phyloP scores from a whole-genome alignment of 169 alveolate genomes.

The Plasmodium gonderi region DNA sequence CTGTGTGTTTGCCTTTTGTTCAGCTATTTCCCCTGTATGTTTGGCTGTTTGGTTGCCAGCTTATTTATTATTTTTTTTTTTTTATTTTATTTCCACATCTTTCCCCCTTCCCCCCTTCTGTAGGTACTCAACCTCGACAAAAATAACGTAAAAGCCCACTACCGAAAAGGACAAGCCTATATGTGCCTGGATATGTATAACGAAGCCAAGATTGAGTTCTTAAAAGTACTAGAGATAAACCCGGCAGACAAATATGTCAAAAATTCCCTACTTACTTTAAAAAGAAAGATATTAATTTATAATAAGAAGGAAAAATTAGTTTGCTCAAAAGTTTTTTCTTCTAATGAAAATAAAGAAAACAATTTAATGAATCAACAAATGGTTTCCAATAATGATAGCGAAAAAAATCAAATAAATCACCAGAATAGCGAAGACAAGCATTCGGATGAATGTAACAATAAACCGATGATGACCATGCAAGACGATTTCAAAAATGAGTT shows the following conservation, averaged over 20 bases:
- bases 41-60: background rate
- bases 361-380: background rate
- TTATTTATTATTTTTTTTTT: background rate
- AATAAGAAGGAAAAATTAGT: slow-evolving; percentile 58
- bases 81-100: background rate
- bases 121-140: slow-evolving; percentile 56
- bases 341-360: background rate
- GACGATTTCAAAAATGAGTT: background rate
- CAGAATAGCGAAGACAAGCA: background rate
- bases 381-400: background rate
- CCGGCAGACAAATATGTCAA: slow-evolving; percentile 49
- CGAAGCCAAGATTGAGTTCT: slow-evolving; percentile 46
- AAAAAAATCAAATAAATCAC: background rate
- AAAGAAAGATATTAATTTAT: slow-evolving; percentile 21
- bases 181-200: slow-evolving; percentile 58
- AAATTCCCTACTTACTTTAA: slow-evolving; percentile 19
- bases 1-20: background rate
- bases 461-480: background rate
- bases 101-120: background rate
- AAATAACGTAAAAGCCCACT: slow-evolving; percentile 55
- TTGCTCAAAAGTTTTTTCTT: slow-evolving; percentile 48
- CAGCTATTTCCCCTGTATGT: background rate
- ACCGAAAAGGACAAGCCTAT: slow-evolving; percentile 73
- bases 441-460: background rate
- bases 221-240: slow-evolving; percentile 34